Evolutionary conservation across 352 stramenopile species (phyloP).

Genomic region (Pythium graminicola): DNA sequence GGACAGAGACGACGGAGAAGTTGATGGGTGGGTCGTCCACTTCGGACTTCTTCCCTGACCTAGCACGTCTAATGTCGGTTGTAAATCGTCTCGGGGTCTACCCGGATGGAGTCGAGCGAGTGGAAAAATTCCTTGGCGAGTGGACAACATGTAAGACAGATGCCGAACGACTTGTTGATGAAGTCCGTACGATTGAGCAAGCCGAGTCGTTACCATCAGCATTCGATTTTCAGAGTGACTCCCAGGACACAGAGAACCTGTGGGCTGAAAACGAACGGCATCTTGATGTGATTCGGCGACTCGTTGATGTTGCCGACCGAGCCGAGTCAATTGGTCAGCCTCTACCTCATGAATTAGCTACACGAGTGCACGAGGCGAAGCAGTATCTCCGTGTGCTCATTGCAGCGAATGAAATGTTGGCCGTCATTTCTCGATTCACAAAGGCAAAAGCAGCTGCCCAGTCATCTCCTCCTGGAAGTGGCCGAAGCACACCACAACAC

Average conservation of each 20-base stretch:
- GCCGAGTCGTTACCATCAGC: slow-evolving; percentile 1
- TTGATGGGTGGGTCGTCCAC: slow-evolving; percentile 4
- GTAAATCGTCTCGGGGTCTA: not conserved
- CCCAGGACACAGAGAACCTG: slow-evolving; percentile 9
- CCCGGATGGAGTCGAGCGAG: slow-evolving; percentile 12
- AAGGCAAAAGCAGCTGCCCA: slow-evolving; percentile 12
- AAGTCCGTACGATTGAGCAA: slow-evolving; percentile 7
- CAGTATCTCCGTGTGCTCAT: slow-evolving; percentile 21
- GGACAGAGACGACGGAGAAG: slow-evolving; percentile 13
- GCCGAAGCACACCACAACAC: not conserved
- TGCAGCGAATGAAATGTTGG: slow-evolving; percentile 22
- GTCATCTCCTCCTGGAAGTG: not conserved
- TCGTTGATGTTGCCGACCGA: slow-evolving; percentile 14
- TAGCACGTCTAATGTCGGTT: slow-evolving; percentile 11
- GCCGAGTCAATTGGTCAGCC: slow-evolving; percentile 14
- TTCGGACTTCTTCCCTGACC: not conserved
- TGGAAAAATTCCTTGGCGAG: slow-evolving; percentile 15
- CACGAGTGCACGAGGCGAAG: slow-evolving; percentile 6
- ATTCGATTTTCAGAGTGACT: slow-evolving; percentile 18
- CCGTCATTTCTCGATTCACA: slow-evolving; percentile 20
- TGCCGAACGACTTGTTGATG: slow-evolving; percentile 3
- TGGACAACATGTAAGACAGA: slow-evolving; percentile 9
- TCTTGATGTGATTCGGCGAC: slow-evolving; percentile 10
- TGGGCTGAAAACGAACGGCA: slow-evolving; percentile 19
- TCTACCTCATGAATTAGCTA: slow-evolving; percentile 4